Base-by-base conservation (phyloP, 768 basidiomycete genomes). In the Phylloporus sp. region DNA sequence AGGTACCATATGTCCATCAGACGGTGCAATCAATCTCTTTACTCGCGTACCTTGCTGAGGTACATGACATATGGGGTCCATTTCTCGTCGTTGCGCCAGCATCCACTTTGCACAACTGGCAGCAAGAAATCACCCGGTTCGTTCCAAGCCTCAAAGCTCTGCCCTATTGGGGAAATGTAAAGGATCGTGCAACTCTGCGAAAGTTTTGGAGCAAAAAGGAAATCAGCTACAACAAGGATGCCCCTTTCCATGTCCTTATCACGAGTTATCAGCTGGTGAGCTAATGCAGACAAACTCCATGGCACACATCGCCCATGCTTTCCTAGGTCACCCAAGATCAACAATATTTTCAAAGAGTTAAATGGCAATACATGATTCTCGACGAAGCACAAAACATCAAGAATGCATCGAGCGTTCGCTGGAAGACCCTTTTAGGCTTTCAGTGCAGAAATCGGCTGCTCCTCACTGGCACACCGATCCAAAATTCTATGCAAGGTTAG, bases 321-420 rank as follows among this genome's bases (percentile, higher is more conserved):
- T 46, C 41, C 15, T 61, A 93, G 91, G 85, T 95, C 43, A 94
- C 92, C 2, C 89, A 91, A 75, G 97, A 98, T 66, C 94, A 97
- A 64, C 91, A 97, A 60, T 97, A 99, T 72, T 95, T 99, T 72
- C 91, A 97, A 64, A 82, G 90, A 34, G 87, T 97, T 56, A 95
- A 93, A 64, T 99, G 97, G 97, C 97, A 99, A 71, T 99, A 98
- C 67, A 98, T 98, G 95, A 83, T 99, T 53, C 78, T 99, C n/a
- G 97, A 99, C 62, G 97, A 99, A 70, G 97, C 97, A 2, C 97
- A 99, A 70, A 97, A 97, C 50, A 98, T 99, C 78, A 99, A 99
- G 77, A 95, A 94, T 63, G 94, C 97, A 22, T 83, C 91, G 22
- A 93, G 90, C 70, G 89, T 91, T 9, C 80, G 97, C 38, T 99